A percentile compares a stretch with the other conserved stretches of the same genome.
Conservation (phyloP, 2,329 filamentous ascomycete species). For the Delphinella strobiligena region DNA sequence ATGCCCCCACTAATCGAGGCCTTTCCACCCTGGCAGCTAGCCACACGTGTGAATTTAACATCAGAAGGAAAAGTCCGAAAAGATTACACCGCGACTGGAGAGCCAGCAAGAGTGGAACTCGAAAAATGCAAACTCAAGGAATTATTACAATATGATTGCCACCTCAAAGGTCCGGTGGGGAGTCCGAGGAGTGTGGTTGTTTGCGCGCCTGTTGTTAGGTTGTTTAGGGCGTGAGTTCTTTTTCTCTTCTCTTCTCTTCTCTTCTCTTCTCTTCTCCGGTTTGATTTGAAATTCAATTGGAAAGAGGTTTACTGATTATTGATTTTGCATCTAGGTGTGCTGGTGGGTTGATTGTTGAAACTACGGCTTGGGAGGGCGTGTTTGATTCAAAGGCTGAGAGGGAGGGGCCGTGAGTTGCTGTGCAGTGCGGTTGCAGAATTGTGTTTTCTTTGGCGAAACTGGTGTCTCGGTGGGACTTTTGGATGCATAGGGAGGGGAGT, state of each 20-base stretch:
- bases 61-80: constrained; percentile 42
- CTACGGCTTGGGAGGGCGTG: constrained; percentile 43
- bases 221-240: constrained; percentile 44
- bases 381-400: not conserved
- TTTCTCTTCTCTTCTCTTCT: constrained; percentile 10
- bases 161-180: constrained; percentile 34
- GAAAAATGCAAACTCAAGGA: constrained; percentile 46
- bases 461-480: too few species aligned
- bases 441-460: too few species aligned
- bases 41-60: constrained; percentile 38
- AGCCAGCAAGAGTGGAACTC: too few species aligned
- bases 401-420: too few species aligned
- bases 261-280: not conserved
- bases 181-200: constrained; percentile 30
- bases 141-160: constrained; percentile 51
- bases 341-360: constrained; percentile 47
- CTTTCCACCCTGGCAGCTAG: constrained; percentile 41
- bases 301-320: constrained; percentile 9
- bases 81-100: too few species aligned
- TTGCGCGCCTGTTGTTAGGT: constrained; percentile 45
- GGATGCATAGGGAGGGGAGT: too few species aligned
- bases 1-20: constrained; percentile 46
- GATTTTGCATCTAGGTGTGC: constrained; percentile 35
- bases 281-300: not conserved
- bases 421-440: too few species aligned